phyloP scores from a whole-genome alignment of 108 stramenopile species.

The Skeletonema grethae region DNA sequence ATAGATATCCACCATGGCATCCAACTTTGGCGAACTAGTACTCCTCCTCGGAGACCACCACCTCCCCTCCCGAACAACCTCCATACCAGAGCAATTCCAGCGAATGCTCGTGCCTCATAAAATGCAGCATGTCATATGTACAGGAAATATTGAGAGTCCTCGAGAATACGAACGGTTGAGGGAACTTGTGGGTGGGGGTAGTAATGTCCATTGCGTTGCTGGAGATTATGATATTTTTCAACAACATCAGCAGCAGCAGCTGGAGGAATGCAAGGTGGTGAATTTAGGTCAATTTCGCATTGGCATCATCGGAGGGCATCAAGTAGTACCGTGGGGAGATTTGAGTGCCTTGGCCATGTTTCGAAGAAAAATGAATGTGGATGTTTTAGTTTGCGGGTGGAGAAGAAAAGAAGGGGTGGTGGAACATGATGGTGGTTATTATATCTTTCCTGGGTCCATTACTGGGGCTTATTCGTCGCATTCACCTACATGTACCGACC shows the following conservation, averaged over 20 bases:
- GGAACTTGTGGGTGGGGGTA: conserved; percentile 57
- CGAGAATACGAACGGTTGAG: conserved; percentile 91
- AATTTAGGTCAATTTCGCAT: conserved; percentile 93
- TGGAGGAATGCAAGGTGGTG: conserved; percentile 88
- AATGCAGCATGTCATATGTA: conserved; percentile 98
- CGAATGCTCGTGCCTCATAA: conserved; percentile 97
- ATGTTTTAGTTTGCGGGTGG: conserved; percentile 95
- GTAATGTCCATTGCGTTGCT: conserved; percentile 92
- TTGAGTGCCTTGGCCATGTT: conserved; percentile 70
- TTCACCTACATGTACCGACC: conserved; percentile 23
- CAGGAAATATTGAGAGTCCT: conserved; percentile 88
- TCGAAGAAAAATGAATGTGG: conserved; percentile 86
- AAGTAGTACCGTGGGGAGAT: conserved; percentile 89
- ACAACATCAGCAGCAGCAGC: neutral
- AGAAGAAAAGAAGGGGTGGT: conserved; percentile 91
- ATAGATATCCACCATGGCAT: conserved; percentile 57
- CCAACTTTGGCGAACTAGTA: conserved; percentile 88
- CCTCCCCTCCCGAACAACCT: conserved; percentile 86
- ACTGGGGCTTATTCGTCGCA: conserved; percentile 88
- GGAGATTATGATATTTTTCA: conserved; percentile 83
- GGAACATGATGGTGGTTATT: conserved; percentile 84
- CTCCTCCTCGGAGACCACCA: conserved; percentile 95
- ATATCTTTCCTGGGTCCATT: conserved; percentile 63
- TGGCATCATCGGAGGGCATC: conserved; percentile 95
- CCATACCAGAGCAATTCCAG: conserved; percentile 95